Evolutionary conservation across 345 rosid species (phyloP), one percentile per base, ranked within the genome.

Genomic region (Mercurialis annua): DNA sequence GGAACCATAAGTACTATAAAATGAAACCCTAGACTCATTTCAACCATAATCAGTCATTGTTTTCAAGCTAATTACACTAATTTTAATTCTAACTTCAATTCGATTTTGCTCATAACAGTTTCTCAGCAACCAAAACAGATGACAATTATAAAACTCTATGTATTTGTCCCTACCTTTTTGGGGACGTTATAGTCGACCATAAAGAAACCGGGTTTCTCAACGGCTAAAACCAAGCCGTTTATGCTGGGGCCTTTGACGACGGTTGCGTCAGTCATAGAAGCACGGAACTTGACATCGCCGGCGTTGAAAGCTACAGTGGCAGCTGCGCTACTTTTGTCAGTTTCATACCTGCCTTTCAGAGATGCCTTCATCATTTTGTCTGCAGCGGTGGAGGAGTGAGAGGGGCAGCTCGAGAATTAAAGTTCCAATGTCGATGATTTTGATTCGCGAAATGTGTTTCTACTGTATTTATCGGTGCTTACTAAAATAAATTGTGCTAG

Each of bases 141-240:
- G 30, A 21, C 23, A 51, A 51, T 30, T 7, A 24, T 8, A 24
- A 21, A 24, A 23, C 10, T 24, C 15, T 14, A 18, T 57, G 26
- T n/a, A n/a, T n/a, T n/a, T n/a, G n/a, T n/a, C 44, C 6, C 38
- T 73, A 84, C 96, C 90, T 85, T 83, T 71, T 78, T 88, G 71
- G 97, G 93, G 69, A 92, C 90, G 78, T 90, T 81, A 64, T 86
- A 88, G 76, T 88, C 97, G 46, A 88, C 49, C 73, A 81, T 80
- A 81, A 92, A 90, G 82, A 70, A 88, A 30, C 96, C 97, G 5
- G 97, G 97, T 73, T 84, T 90, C 76, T 93, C 97, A 21, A 89
- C 81, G 63, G 86, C 83, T 42, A 94, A 81, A 70, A 77, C 70
- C 77, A 94, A 70, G 57, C 95, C 97, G 78, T 81, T 86, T 59